phyloP scores from a whole-genome alignment of 495 filamentous ascomycete genomes.

The Aspergillus olivimuriae region DNA sequence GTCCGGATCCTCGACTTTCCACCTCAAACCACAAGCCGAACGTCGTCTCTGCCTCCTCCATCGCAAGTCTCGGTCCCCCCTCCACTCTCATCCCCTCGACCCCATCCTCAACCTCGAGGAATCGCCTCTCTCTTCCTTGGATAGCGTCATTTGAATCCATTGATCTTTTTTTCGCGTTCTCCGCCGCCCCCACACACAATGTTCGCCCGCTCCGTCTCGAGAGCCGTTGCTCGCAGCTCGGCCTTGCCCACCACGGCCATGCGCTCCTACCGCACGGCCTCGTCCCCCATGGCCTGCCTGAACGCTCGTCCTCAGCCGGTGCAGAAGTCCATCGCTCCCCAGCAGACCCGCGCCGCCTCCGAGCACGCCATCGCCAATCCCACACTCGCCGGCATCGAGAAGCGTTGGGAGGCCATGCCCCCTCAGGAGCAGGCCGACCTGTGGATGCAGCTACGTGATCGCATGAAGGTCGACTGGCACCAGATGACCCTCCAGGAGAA shows the following conservation, averaged over 20 bases:
- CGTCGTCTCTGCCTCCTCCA: constrained; percentile 31
- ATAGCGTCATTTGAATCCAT: constrained; percentile 20
- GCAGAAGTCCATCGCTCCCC: constrained; percentile 25
- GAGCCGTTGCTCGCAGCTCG: constrained; percentile 42
- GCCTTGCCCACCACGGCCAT: constrained; percentile 30
- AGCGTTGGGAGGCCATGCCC: constrained; percentile 96
- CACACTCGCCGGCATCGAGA: constrained; percentile 95
- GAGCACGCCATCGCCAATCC: constrained; percentile 96
- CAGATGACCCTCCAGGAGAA: constrained; percentile 94
- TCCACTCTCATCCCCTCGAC: constrained; percentile 27
- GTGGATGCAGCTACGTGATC: constrained; percentile 95
- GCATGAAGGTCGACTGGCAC: constrained; percentile 96
- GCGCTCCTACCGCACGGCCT: constrained; percentile 24
- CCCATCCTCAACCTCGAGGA: constrained; percentile 15
- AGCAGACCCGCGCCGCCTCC: constrained; percentile 59
- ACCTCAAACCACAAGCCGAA: constrained; percentile 38
- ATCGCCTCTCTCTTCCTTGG: constrained; percentile 18
- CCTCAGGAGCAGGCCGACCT: constrained; percentile 98
- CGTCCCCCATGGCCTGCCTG: constrained; percentile 33
- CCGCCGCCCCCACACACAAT: constrained; percentile 35
- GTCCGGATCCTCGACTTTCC: constrained; percentile 41
- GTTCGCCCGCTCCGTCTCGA: constrained; percentile 41
- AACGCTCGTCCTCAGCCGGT: constrained; percentile 25
- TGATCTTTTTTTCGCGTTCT: constrained; percentile 19
- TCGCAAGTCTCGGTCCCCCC: constrained; percentile 26